Percentiles rank a stretch among this genome's conserved stretches.
Evolutionary conservation across 495 filamentous ascomycete genomes (phyloP).

Genomic region (Aspergillus nidulans): DNA sequence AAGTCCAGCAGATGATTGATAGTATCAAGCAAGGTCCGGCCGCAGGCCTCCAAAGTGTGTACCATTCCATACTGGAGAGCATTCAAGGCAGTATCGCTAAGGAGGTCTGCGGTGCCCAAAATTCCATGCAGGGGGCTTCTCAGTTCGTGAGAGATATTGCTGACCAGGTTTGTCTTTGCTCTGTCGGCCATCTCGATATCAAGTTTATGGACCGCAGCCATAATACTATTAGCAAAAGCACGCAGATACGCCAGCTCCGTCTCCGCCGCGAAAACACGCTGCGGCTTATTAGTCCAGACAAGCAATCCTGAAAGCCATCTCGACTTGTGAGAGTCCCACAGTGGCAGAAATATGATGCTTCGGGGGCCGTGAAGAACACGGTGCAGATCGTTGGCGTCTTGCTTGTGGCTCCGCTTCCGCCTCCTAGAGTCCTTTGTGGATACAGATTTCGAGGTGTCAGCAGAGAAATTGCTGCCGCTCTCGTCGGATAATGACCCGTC

Average conservation of each 20-base stretch:
- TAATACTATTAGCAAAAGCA: slow-evolving; percentile 57
- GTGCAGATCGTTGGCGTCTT: slow-evolving; percentile 21
- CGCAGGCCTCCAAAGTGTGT: slow-evolving; percentile 62
- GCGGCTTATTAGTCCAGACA: slow-evolving; percentile 47
- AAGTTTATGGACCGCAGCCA: slow-evolving; percentile 56
- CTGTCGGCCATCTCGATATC: slow-evolving; percentile 44
- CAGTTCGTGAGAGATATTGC: slow-evolving; percentile 66
- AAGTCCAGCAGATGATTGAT: slow-evolving; percentile 64
- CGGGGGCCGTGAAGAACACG: slow-evolving; percentile 20
- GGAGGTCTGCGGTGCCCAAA: slow-evolving; percentile 56
- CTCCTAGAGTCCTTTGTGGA: slow-evolving; percentile 25
- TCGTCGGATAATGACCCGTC: slow-evolving; percentile 25
- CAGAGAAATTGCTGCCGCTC: slow-evolving; percentile 2
- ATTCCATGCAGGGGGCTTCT: slow-evolving; percentile 65
- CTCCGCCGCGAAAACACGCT: slow-evolving; percentile 33
- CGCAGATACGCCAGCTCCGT: slow-evolving; percentile 48
- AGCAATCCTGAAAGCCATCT: slow-evolving; percentile 60
- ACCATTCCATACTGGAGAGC: slow-evolving; percentile 54
- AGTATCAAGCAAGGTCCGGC: slow-evolving; percentile 62
- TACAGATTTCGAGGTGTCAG: slow-evolving; percentile 26
- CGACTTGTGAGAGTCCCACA: slow-evolving; percentile 56
- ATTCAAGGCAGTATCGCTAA: slow-evolving; percentile 53
- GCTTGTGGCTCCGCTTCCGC: slow-evolving; percentile 11
- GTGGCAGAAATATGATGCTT: slow-evolving; percentile 33
- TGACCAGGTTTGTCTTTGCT: slow-evolving; percentile 63